phyloP scores from a whole-genome alignment of 2,329 filamentous ascomycete species.

The Calonectria ilicicola region DNA sequence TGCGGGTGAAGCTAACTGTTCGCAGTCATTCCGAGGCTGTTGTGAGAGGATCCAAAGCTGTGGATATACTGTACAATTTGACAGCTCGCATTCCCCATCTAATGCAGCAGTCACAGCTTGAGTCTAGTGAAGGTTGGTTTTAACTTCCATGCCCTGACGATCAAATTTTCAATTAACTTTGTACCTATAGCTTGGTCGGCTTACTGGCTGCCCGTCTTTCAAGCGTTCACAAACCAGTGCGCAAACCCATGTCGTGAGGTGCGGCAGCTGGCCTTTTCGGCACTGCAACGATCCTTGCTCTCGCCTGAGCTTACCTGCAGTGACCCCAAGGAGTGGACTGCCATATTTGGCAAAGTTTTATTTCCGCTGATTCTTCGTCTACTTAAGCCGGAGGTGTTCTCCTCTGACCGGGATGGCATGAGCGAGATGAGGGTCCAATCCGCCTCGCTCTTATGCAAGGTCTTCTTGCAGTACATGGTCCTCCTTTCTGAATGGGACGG shows the following conservation, averaged over 20 bases:
- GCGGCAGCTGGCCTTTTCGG: constrained; percentile 87
- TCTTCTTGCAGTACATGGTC: constrained; percentile 93
- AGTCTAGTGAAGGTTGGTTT: constrained; percentile 80
- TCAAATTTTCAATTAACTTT: constrained; percentile 23
- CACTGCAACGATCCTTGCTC: constrained; percentile 86
- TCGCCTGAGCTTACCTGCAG: constrained; percentile 86
- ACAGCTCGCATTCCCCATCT: constrained; percentile 85
- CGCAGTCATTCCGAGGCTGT: constrained; percentile 66
- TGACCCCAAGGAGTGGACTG: constrained; percentile 91
- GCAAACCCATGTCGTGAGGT: constrained; percentile 95
- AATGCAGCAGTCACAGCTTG: constrained; percentile 93
- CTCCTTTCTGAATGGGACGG: constrained; percentile 87
- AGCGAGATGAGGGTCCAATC: constrained; percentile 93
- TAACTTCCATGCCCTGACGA: not conserved
- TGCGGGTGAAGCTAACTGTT: not conserved
- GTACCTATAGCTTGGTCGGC: constrained; percentile 84
- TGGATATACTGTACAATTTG: constrained; percentile 84
- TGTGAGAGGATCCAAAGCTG: constrained; percentile 81
- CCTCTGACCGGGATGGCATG: constrained; percentile 92
- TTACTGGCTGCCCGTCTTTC: constrained; percentile 97
- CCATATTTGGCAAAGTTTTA: constrained; percentile 92
- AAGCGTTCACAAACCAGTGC: constrained; percentile 88
- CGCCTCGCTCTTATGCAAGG: constrained; percentile 91
- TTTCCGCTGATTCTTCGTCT: constrained; percentile 91
- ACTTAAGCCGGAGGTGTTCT: constrained; percentile 94